These are phyloP conservation scores for Coemansia sp. DNA, from an alignment of 192 early-diverging fungal genomes.

Conservation along the genomic window DNA sequence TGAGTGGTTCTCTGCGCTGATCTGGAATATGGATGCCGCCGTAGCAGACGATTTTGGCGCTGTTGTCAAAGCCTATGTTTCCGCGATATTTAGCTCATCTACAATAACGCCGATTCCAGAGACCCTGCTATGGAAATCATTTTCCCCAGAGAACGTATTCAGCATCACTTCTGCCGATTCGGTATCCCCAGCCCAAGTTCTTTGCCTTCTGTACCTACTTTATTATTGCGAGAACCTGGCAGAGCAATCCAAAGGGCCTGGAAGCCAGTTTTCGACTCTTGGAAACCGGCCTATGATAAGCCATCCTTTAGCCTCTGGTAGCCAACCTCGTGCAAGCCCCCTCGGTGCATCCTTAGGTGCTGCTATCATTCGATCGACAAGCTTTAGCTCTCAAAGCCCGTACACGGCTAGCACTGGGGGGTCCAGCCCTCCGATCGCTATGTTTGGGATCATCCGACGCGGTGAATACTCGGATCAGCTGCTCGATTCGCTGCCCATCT, in stretches of 20 bases:
- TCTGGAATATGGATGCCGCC: slow-evolving; percentile 12
- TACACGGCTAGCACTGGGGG: neutral
- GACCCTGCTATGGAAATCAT: slow-evolving; percentile 25
- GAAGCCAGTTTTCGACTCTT: neutral
- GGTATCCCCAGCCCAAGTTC: slow-evolving; percentile 31
- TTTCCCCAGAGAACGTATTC: slow-evolving; percentile 22
- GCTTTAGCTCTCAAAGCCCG: neutral
- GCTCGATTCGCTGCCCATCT: slow-evolving; percentile 44
- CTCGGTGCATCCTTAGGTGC: slow-evolving; percentile 8
- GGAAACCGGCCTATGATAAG: slow-evolving; percentile 10
- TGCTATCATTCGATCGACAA: slow-evolving; percentile 10
- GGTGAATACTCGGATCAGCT: slow-evolving; percentile 51
- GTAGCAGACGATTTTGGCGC: slow-evolving; percentile 18
- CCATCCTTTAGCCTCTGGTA: neutral
- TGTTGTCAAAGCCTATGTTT: slow-evolving; percentile 42
- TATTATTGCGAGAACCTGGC: slow-evolving; percentile 38
- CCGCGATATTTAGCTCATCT: slow-evolving; percentile 31
- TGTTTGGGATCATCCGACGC: slow-evolving; percentile 6
- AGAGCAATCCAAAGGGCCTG: slow-evolving; percentile 19
- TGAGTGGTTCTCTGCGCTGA: slow-evolving; percentile 38
- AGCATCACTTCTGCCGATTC: neutral
- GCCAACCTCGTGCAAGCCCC: slow-evolving; percentile 15
- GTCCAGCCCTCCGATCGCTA: slow-evolving; percentile 8
- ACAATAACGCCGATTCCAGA: slow-evolving; percentile 46
- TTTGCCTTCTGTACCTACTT: slow-evolving; percentile 43